Base-by-base conservation (phyloP, 2,329 filamentous ascomycete genomes). In the Ascochyta viciae-villosae region DNA sequence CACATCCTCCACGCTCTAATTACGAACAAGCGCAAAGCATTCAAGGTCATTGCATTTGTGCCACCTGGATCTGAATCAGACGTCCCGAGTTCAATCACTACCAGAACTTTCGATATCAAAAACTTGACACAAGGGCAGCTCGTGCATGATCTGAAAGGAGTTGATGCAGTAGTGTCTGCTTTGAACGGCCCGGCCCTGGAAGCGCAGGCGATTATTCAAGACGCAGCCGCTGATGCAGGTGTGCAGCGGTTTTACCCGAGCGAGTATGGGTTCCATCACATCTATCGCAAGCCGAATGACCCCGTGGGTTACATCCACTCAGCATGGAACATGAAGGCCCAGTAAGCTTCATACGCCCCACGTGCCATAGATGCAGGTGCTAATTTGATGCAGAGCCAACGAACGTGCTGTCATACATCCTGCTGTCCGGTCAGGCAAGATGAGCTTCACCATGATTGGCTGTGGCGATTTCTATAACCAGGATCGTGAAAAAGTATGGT, bases 381-480 rank as follows among this genome's bases (percentile, higher is more conserved):
- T 33, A 12, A 40, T 40, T 23, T 23, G 16, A 23, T n/a, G 5
- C 16, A 49, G 27, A 43, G 47, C 42, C 31, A 70, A 52, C 60
- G 58, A 13, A 50, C 56, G 29, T 34, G 54, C 43, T 12, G 31
- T 64, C 2, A 45, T 47, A 8, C 70, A 73, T 24, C 60, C 66
- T 3, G 62, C 68, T 23, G 33, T 53, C 22, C 44, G 34, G 22
- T 40, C 40, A 5, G 67, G 66, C 34, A 62, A 62, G 31, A 72
- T 70, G 65, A 62, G 58, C 16, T 74, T 70, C 54, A 74, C 69
- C 3, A 43, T 72, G 13, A 70, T 73, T 54, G 66, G 70, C 44
- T 72, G 69, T 50, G 69, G 71, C 19, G 67, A 73, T 29, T 69
- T 71, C 43, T 72, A 71, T 51, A 65, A 74, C 56, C 64, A 69